phyloP scores from a whole-genome alignment of 1,284 basidiomycete species.

The Rhodotorula glutinis region DNA sequence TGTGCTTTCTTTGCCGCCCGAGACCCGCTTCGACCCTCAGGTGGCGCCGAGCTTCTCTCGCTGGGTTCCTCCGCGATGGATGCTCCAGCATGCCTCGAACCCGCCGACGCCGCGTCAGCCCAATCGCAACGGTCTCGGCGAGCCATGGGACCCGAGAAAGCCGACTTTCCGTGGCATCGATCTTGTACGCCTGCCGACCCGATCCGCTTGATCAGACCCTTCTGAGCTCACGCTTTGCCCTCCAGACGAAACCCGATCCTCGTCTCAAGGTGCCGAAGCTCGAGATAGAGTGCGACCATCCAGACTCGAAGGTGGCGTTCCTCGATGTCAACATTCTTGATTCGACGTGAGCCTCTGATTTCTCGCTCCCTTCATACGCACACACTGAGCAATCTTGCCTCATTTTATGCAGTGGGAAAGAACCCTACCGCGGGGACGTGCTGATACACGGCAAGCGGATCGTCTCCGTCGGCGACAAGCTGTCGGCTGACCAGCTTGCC shows the following conservation, averaged over 20 bases:
- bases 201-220: neutral
- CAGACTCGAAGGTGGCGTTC: conserved; percentile 20
- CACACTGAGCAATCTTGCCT: too few species aligned
- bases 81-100: conserved; percentile 7
- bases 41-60: conserved; percentile 7
- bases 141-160: conserved; percentile 5
- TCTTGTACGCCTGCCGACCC: neutral
- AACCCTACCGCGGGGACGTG: conserved; percentile 40
- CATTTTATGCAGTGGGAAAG: neutral
- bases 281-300: conserved; percentile 7
- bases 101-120: conserved; percentile 8
- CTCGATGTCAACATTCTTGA: conserved; percentile 45
- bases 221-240: neutral
- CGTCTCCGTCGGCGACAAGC: conserved; percentile 17
- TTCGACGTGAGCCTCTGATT: conserved; percentile 6
- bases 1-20: neutral
- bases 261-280: conserved; percentile 7
- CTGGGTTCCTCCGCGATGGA: conserved; percentile 8
- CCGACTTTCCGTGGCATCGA: conserved; percentile 7
- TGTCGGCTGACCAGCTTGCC: neutral
- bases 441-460: conserved; percentile 47
- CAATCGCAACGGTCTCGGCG: conserved; percentile 4
- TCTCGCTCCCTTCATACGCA: too few species aligned
- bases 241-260: conserved; percentile 13
- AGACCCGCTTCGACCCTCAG: conserved; percentile 6